phyloP scores from a whole-genome alignment of 2,329 filamentous ascomycete species.

The Calonectria pteridis region DNA sequence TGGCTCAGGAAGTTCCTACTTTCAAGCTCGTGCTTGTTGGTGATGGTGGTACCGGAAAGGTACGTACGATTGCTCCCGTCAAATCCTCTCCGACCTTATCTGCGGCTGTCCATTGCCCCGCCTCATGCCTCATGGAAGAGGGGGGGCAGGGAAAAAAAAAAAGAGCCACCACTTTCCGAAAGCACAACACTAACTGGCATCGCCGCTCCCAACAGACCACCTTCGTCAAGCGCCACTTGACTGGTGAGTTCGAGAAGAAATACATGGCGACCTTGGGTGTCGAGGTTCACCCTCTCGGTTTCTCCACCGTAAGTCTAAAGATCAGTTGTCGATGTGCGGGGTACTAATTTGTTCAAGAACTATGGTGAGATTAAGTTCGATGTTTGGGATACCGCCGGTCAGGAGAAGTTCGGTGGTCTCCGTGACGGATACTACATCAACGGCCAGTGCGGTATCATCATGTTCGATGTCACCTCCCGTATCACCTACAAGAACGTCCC shows the following conservation, averaged over 20 bases:
- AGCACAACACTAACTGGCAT: constrained; percentile 36
- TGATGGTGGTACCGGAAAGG: constrained; percentile 99
- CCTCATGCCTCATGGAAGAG: constrained; percentile 30
- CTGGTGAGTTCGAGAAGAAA: constrained; percentile 99
- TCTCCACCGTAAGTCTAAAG: constrained; percentile 86
- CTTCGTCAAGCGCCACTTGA: constrained; percentile 99
- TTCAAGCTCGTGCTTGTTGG: constrained; percentile 99
- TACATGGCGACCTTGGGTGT: constrained; percentile 99
- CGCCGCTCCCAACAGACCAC: constrained; percentile 77
- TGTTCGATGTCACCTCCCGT: constrained; percentile 99
- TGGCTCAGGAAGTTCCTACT: constrained; percentile 79
- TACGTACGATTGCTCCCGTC: constrained; percentile 54
- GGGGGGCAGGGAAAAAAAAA: constrained; percentile 22
- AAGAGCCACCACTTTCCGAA: constrained; percentile 23
- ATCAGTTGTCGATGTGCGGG: constrained; percentile 39
- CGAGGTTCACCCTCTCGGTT: constrained; percentile 97
- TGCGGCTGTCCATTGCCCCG: constrained; percentile 37
- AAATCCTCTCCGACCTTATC: constrained; percentile 35
- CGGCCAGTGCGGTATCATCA: constrained; percentile 99
- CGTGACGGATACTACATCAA: constrained; percentile 99
- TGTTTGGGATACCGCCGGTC: constrained; percentile 98
- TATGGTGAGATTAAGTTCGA: constrained; percentile 97
- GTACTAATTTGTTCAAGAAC: constrained; percentile 72
- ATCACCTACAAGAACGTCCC: constrained; percentile 99
- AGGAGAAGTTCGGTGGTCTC: constrained; percentile 99